Conservation (phyloP, 352 stramenopile species). For the Globisporangium takayamanum region DNA sequence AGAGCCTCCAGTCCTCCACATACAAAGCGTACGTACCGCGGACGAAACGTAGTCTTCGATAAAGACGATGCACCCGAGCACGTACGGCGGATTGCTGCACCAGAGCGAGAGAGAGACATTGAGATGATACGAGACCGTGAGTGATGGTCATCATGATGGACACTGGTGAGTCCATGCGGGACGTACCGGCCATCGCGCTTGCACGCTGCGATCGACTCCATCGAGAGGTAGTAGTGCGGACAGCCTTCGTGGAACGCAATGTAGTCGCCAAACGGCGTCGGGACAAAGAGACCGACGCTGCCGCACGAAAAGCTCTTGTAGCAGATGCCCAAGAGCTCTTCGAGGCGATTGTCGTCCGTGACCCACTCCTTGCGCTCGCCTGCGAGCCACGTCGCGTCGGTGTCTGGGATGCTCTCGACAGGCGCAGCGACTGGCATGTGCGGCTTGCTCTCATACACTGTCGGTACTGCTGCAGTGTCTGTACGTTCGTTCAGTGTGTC, state of each 20-base stretch:
- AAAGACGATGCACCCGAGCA: constrained; percentile 77
- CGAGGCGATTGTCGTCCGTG: constrained; percentile 53
- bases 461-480: too few species aligned
- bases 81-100: constrained; percentile 57
- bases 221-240: constrained; percentile 74
- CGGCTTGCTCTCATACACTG: constrained; percentile 1
- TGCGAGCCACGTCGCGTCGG: constrained; percentile 28
- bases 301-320: constrained; percentile 76
- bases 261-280: constrained; percentile 75
- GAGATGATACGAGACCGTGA: neutral
- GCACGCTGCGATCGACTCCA: constrained; percentile 68
- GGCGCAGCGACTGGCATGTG: neutral
- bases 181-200: constrained; percentile 45
- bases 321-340: constrained; percentile 75
- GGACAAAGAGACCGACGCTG: constrained; percentile 70
- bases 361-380: constrained; percentile 40
- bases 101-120: neutral
- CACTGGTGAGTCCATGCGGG: too few species aligned
- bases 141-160: neutral
- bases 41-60: constrained; percentile 74
- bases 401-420: constrained; percentile 14
- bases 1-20: neutral
- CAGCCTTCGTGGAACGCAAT: constrained; percentile 85
- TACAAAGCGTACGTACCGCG: constrained; percentile 17
- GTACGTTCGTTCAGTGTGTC: too few species aligned